Evolutionary conservation across 1,139 yeast species (phyloP), one percentile per base, ranked within the genome.

Genomic region (Debaryomyces robertsiae): DNA sequence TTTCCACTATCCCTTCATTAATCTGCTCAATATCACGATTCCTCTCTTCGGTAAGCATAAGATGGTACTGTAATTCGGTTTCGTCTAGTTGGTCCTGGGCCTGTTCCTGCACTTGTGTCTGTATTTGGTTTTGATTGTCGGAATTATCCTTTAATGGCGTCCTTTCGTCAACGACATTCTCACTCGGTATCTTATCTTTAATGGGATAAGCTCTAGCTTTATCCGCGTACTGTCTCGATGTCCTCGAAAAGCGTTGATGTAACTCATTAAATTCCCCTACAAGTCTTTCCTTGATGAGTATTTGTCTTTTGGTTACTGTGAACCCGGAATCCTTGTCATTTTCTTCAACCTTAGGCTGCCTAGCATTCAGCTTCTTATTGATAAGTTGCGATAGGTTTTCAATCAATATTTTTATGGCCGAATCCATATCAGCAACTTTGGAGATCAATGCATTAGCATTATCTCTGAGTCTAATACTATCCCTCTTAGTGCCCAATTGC

Each of bases 1-100:
- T 89, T 52, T 90, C 96, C 45, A 75, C 75, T 6, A 90, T 87
- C 0, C 96, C 95, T 38, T 81, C 79, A 32, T 85, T 81, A 6
- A 90, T 85, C 46, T 78, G 82, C 27, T 74, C 73, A 22, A 90
- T 85, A 46, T 88, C 95, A 17, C 78, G 65, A 45, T 85, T 83
- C 43, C 96, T 66, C 54, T 88, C 93, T 45, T 82, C 79, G 2
- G 90, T 80, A 6, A 90, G 63, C 9, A 81, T 64, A 2, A 78
- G 54, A 52, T 89, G 95, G 49, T 85, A 82, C 52, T 83, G 89
- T n/a, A 87, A 65, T 38, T 87, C 95, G 7, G 86, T 77, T 45
- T 82, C 69, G 33, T 67, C 58, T 7, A 73, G 57, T 4, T 53
- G 73, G 30, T 78, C 72, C 5, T 76, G 64, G 18, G 69, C 61